Evolutionary conservation across 2,329 filamentous ascomycete species (phyloP), one percentile per base, ranked within the genome.

Genomic region (Claviceps sp.): DNA sequence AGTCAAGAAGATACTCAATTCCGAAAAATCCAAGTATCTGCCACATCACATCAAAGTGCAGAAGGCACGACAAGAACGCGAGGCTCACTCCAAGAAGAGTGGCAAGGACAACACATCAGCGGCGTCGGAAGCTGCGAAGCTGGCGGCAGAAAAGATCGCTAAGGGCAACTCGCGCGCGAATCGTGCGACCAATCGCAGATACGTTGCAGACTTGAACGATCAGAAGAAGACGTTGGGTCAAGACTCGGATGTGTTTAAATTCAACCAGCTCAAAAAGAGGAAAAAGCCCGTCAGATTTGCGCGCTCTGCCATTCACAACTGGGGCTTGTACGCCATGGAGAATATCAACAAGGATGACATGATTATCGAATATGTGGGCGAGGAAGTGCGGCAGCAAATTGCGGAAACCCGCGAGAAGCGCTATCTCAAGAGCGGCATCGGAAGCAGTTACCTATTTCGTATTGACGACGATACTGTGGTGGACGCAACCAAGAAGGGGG

Each of bases 211-310:
- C 62, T 84, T 98, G 59, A 95, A 95, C 64, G 88, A 93, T 45
- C 90, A 96, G 66, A 95, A 95, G 73, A 88, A 88, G 70, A 85
- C 83, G 13, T 77, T 88, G 20, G 85, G 85, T 50, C 80, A 81
- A 56, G 90, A 95, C 58, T 88, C 89, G 51, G 91, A 96, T 61
- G 88, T 93, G 34, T 80, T 98, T 61, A 86, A 91, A 53, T 98
- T 98, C 78, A 98, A 98, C 68, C 93, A 97, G 72, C 82, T 98
- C 53, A 96, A 97, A 78, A 98, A 97, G 72, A 86, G 93, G 55
- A 98, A 97, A 81, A 98, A 98, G 75, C 90, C 91, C 1, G 93
- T 98, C 66, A 93, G 94, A 65, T 98, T 98, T 69, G 93, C 91
- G 52, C 82, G 93, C 45, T 98, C 93, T 50, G 93, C 93, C 45